Conservation (phyloP, 192 early-diverging fungal species). For the Backusella circina region DNA sequence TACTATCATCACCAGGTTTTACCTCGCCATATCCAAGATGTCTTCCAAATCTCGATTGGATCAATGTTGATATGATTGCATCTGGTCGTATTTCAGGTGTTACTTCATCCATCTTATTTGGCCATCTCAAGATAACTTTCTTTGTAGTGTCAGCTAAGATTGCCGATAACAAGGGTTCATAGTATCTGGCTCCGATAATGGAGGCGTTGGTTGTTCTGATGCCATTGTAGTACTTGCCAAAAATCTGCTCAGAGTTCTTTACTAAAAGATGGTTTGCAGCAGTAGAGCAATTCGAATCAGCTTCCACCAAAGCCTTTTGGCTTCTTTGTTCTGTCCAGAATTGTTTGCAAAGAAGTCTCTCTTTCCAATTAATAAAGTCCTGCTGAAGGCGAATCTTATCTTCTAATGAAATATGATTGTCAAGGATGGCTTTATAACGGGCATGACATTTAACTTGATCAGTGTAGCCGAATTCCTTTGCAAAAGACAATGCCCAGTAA, state of each 20-base stretch:
- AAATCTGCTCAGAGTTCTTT: neutral
- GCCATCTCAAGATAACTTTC: neutral
- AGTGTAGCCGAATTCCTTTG: neutral
- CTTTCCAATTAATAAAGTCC: neutral
- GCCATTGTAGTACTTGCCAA: neutral
- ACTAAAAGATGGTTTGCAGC: neutral
- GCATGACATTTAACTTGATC: neutral
- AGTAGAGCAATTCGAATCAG: neutral
- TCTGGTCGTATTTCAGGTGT: neutral
- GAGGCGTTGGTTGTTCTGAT: too few relatives aligned
- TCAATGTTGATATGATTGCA: conserved; percentile 9
- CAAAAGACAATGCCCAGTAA: too few relatives aligned
- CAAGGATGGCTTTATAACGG: neutral
- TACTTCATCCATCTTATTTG: neutral
- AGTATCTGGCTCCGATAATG: neutral
- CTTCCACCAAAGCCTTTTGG: neutral
- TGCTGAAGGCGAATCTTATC: neutral
- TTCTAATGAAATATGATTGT: neutral
- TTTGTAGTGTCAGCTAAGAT: neutral
- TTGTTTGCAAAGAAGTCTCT: neutral
- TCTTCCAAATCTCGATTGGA: neutral
- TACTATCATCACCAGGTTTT: neutral
- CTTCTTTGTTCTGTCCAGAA: neutral
- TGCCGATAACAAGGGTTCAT: neutral
- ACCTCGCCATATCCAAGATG: conserved; percentile 1